Percentiles rank a stretch among this genome's conserved stretches.
Conservation (phyloP, 805 yeast species). For the Starmerella floris region DNA sequence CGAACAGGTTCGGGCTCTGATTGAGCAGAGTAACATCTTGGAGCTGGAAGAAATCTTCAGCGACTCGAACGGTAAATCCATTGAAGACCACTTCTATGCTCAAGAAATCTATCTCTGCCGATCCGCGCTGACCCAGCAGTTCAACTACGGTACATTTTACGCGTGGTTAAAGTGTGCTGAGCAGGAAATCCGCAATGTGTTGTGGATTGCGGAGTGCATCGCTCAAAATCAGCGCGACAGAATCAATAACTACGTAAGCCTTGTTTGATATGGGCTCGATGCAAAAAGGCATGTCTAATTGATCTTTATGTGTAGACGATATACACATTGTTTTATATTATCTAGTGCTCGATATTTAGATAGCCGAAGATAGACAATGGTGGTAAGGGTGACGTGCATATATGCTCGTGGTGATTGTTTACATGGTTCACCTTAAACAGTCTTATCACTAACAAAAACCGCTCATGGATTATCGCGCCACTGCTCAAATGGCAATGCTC, state of each 20-base stretch:
- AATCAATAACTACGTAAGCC: conserved; percentile 79
- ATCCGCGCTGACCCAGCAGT: conserved; percentile 92
- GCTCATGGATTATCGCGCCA: not conserved
- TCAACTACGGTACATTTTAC: conserved; percentile 80
- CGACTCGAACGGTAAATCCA: conserved; percentile 38
- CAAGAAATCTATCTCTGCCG: conserved; percentile 85
- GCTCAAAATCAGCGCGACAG: conserved; percentile 96
- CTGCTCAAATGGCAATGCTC: not conserved
- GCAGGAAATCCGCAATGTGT: conserved; percentile 90
- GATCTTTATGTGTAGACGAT: too few species aligned
- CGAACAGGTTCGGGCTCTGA: conserved; percentile 52
- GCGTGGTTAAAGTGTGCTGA: conserved; percentile 94
- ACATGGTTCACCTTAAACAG: too few species aligned
- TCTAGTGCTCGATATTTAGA: too few species aligned
- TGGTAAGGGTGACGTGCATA: too few species aligned
- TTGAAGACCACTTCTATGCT: conserved; percentile 90
- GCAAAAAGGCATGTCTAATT: too few species aligned
- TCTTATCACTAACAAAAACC: too few species aligned
- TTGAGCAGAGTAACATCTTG: conserved; percentile 23
- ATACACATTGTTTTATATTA: too few species aligned
- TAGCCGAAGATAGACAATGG: too few species aligned
- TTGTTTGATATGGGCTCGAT: conserved; percentile 41
- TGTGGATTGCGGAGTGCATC: conserved; percentile 99
- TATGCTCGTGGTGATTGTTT: too few species aligned
- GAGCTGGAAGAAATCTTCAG: conserved; percentile 34